These are phyloP conservation scores for Russula griseocarnosa DNA, from an alignment of 768 basidiomycete species.

Conservation along the genomic window DNA sequence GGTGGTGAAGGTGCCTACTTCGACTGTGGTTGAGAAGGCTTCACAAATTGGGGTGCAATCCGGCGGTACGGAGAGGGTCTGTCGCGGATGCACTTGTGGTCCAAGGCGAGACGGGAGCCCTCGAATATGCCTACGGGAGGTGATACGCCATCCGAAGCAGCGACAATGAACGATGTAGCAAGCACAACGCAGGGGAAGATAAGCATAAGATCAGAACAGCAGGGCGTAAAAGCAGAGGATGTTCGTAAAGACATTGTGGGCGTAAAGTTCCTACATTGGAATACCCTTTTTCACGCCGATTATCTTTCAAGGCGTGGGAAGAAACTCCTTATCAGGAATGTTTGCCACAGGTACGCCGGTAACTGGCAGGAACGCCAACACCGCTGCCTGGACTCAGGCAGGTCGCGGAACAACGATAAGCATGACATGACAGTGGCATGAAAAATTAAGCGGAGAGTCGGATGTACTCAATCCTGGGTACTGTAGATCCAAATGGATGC, in stretches of 20 bases:
- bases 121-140: not conserved
- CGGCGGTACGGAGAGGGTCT: not conserved
- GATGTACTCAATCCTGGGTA: slow-evolving; percentile 32
- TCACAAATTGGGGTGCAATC: not conserved
- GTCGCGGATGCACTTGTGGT: not conserved
- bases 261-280: no score
- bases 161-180: not conserved
- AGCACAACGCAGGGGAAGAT: not conserved
- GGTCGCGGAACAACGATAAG: no score
- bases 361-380: no score
- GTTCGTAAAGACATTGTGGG: not conserved
- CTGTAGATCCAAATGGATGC: no score
- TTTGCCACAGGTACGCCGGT: no score
- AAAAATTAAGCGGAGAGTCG: no score
- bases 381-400: no score
- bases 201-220: not conserved
- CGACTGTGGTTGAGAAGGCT: not conserved
- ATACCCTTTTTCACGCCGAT: no score
- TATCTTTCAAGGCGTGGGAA: no score
- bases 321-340: no score
- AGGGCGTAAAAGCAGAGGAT: not conserved
- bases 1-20: not conserved
- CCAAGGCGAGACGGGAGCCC: not conserved
- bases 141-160: not conserved
- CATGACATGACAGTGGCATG: no score